Evolutionary conservation across 495 filamentous ascomycete genomes (phyloP), one percentile per base, ranked within the genome.

Genomic region (Penicillium waksmanii): DNA sequence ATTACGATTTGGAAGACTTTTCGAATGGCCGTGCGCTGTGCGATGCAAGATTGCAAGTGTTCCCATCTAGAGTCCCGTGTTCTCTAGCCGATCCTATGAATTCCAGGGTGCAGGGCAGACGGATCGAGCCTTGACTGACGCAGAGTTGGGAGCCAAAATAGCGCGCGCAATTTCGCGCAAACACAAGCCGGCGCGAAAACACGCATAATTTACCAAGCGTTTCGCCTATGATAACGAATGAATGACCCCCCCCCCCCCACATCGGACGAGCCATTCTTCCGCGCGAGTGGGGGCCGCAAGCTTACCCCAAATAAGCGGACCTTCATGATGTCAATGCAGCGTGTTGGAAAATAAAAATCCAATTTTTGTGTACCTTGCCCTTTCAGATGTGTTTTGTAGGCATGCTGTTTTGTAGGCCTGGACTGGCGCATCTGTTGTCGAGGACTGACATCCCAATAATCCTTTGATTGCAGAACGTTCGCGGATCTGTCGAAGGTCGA

Each of bases 131-230:
- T 44, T n/a, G 17, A 44, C 2, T 18, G 17, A 44, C 17, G 15
- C 17, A 18, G 42, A 19, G 17, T 44, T 44, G 42, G n/a, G 42
- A 12, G 42, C 42, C 15, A 44, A 44, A 44, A 13, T 17, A 44
- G n/a, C n/a, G 42, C n/a, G 42, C 42, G 42, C 42, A 44, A 44
- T 44, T 44, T 44, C 15, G n/a, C 42, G 42, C 42, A 44, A 44
- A 44, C 17, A 19, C 42, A 1, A 44, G n/a, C 42, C 42, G 11
- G 12, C 36, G 36, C 11, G 11, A 13, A 38, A 38, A 12, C 36
- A 15, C 6, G n/a, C 17, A 44, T 21, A 17, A 44, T 44, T 44
- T 43, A 13, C 18, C 40, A 43, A 13, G 3, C n/a, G 3, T 6
- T 6, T 44, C 2, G 42, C 42, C 42, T 44, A 44, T 21, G n/a